Evolutionary conservation across 2,329 filamentous ascomycete species (phyloP).

Genomic region (Beauveria varroae): DNA sequence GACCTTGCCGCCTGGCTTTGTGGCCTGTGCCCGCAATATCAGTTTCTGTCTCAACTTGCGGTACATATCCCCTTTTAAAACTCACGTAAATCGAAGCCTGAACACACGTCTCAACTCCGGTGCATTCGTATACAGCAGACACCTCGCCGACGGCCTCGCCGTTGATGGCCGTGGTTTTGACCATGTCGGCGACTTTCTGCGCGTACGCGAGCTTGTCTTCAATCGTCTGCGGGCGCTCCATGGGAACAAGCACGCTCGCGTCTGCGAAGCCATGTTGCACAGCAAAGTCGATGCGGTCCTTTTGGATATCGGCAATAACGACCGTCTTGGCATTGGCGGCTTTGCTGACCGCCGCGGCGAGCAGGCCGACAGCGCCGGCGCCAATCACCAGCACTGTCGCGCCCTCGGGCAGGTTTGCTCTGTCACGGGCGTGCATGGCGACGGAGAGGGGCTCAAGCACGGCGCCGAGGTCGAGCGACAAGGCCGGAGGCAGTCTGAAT

Average conservation of each 20-base stretch:
- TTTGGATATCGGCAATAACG: slow-evolving; percentile 49
- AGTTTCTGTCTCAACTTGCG: background rate
- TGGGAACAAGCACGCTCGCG: slow-evolving; percentile 41
- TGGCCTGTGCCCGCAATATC: slow-evolving; percentile 31
- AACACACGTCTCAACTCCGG: slow-evolving; percentile 68
- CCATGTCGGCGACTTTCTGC: slow-evolving; percentile 38
- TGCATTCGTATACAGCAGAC: slow-evolving; percentile 67
- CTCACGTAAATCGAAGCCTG: slow-evolving; percentile 64
- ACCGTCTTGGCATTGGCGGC: slow-evolving; percentile 36
- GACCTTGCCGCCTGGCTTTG: slow-evolving; percentile 60
- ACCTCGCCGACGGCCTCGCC: slow-evolving; percentile 52
- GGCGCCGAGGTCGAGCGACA: slow-evolving; percentile 48
- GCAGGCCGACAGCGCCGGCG: slow-evolving; percentile 53
- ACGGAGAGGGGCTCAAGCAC: slow-evolving; percentile 53
- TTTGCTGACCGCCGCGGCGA: slow-evolving; percentile 51
- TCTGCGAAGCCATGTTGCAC: slow-evolving; percentile 49
- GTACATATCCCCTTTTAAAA: background rate
- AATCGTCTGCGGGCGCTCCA: slow-evolving; percentile 39
- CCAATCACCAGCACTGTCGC: slow-evolving; percentile 48
- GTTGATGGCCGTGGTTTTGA: slow-evolving; percentile 28
- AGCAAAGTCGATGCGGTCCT: slow-evolving; percentile 51
- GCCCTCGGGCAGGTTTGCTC: slow-evolving; percentile 33
- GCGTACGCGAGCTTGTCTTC: slow-evolving; percentile 47
- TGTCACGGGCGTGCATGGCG: slow-evolving; percentile 47
- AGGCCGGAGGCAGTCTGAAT: slow-evolving; percentile 36